Percentiles rank a stretch among this genome's conserved stretches.
These are phyloP conservation scores for Ganoderma lingzhi DNA, from an alignment of 1,284 basidiomycete species.

Conservation along the genomic window DNA sequence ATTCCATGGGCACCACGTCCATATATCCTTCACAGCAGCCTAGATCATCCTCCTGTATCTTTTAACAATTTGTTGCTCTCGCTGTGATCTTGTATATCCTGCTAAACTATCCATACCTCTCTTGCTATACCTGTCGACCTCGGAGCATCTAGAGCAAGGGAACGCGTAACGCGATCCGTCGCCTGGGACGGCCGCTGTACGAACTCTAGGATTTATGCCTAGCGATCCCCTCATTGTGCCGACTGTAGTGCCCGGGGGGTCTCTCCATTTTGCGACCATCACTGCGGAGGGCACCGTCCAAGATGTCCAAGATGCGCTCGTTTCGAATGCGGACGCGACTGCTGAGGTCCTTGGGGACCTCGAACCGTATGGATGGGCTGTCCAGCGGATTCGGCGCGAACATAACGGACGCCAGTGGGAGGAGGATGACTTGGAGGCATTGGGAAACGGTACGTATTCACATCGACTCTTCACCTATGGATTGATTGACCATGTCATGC, in stretches of 20 bases:
- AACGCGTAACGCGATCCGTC: constrained; percentile 26
- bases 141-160: constrained; percentile 8
- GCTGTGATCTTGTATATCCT: constrained; percentile 1
- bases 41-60: not conserved
- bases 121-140: constrained; percentile 6
- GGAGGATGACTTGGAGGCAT: constrained; percentile 66
- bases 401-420: constrained; percentile 71
- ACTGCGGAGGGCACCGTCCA: constrained; percentile 58
- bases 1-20: constrained; percentile 10
- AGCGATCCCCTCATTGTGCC: constrained; percentile 63
- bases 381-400: constrained; percentile 70
- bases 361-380: constrained; percentile 66
- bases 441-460: constrained; percentile 63
- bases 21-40: constrained; percentile 9
- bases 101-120: constrained; percentile 13
- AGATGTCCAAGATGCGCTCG: constrained; percentile 64
- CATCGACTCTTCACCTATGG: not conserved
- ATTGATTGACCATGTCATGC: not conserved
- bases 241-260: constrained; percentile 62
- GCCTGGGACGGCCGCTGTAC: constrained; percentile 24
- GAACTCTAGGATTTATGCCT: constrained; percentile 38
- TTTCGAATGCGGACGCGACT: constrained; percentile 55
- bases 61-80: not conserved
- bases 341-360: constrained; percentile 65
- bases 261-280: constrained; percentile 70